Evolutionary conservation across 805 yeast genomes (phyloP).

Genomic region (Barnettozyma californica): DNA sequence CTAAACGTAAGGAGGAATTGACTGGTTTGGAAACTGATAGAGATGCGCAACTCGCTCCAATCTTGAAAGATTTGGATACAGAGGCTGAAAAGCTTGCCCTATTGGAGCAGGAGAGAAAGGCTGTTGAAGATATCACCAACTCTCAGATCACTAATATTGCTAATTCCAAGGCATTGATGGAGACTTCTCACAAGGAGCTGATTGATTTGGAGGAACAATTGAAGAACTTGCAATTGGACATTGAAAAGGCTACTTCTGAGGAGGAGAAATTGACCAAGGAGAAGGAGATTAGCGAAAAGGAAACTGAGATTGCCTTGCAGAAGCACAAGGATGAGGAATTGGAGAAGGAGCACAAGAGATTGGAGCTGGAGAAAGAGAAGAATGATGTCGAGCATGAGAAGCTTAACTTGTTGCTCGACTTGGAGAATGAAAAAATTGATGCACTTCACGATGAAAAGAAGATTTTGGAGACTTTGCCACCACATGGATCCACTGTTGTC

Average conservation of each 20-base stretch:
- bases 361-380: slow-evolving; percentile 33
- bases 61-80: slow-evolving; percentile 43
- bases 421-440: slow-evolving; percentile 32
- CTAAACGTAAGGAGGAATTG: slow-evolving; percentile 40
- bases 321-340: slow-evolving; percentile 33
- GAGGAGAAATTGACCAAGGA: slow-evolving; percentile 29
- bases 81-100: slow-evolving; percentile 46
- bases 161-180: slow-evolving; percentile 36
- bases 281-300: slow-evolving; percentile 28
- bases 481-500: slow-evolving; percentile 11
- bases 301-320: slow-evolving; percentile 28
- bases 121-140: slow-evolving; percentile 37
- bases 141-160: slow-evolving; percentile 43
- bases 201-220: slow-evolving; percentile 32
- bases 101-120: slow-evolving; percentile 45
- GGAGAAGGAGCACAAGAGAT: slow-evolving; percentile 32
- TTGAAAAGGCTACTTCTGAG: slow-evolving; percentile 26
- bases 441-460: slow-evolving; percentile 32
- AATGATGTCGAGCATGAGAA: slow-evolving; percentile 33
- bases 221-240: slow-evolving; percentile 28
- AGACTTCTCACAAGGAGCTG: slow-evolving; percentile 38
- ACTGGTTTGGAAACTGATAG: slow-evolving; percentile 41
- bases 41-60: slow-evolving; percentile 50
- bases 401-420: slow-evolving; percentile 29
- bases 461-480: slow-evolving; percentile 36